These are phyloP conservation scores for Hyphodiscus sp. DNA, from an alignment of 2,329 filamentous ascomycete species.

Conservation along the genomic window DNA sequence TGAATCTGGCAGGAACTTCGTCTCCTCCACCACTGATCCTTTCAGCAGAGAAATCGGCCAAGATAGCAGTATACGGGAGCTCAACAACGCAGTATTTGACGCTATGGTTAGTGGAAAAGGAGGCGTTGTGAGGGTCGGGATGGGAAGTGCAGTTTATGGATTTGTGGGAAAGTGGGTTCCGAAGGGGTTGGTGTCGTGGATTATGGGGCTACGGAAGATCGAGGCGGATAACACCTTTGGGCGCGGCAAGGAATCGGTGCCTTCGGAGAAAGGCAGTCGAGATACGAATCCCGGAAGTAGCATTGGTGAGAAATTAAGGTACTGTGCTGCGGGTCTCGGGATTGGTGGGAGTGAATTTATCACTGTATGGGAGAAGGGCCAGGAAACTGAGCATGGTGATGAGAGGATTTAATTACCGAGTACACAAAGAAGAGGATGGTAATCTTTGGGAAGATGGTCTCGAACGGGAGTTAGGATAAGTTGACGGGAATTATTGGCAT, in stretches of 20 bases:
- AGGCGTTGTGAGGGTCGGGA: slow-evolving; percentile 69
- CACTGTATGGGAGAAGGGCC: slow-evolving; percentile 15
- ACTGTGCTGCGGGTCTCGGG: not conserved
- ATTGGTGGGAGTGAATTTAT: slow-evolving; percentile 25
- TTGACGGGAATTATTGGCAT: not conserved
- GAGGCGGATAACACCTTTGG: not conserved
- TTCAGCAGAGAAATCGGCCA: slow-evolving; percentile 39
- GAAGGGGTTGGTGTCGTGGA: slow-evolving; percentile 74
- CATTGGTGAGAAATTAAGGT: slow-evolving; percentile 2
- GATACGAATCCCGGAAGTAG: slow-evolving; percentile 13
- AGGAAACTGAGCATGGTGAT: not conserved
- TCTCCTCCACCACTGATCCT: slow-evolving; percentile 42
- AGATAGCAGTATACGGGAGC: slow-evolving; percentile 61
- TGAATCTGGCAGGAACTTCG: slow-evolving; percentile 58
- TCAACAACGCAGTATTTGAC: slow-evolving; percentile 88
- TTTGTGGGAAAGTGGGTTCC: slow-evolving; percentile 80
- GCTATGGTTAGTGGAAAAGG: slow-evolving; percentile 59
- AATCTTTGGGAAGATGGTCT: not conserved
- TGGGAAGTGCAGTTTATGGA: slow-evolving; percentile 78
- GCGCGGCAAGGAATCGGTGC: not conserved
- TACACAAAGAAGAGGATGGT: no score
- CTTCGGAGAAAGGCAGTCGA: slow-evolving; percentile 5
- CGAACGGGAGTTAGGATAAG: not conserved
- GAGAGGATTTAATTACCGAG: not conserved
- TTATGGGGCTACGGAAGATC: slow-evolving; percentile 73